Evolutionary conservation across 345 rosid species (phyloP), one percentile per base, ranked within the genome.

Genomic region (Salix exigua): DNA sequence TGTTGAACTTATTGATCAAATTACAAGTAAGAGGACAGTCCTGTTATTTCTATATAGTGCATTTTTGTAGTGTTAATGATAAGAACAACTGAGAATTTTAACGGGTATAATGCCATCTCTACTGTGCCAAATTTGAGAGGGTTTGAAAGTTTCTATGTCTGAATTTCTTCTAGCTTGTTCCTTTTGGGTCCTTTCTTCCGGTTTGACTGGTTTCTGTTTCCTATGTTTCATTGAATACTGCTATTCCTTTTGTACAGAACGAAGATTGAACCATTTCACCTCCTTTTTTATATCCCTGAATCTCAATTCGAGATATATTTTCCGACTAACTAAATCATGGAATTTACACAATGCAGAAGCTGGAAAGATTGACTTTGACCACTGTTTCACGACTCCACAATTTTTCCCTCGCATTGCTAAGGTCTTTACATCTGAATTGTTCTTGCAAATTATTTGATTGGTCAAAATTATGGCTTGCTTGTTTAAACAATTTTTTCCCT

Each of bases 311-410:
- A 28, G 31, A 23, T 68, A 31, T 17, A 23, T 42, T 48, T 46
- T 64, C 17, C 42, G 23, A 60, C 8, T 37, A 68, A 79, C 44
- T 61, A 30, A 31, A 48, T 74, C 65, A 66, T 6, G 28, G 51
- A 37, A 62, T 72, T 30, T 50, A 65, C 73, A 75, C 78, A 60
- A 37, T 86, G 87, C 90, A 96, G 99, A 88, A 68, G 82, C 87
- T 25, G 94, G 94, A 70, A 96, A 92, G 87, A 75, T 96, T 71
- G 90, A 91, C 76, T 89, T 91, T 69, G 97, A 93, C 74, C 89
- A 87, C 80, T 96, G 98, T 79, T 91, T 84, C 78, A 83, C 99
- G 73, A 93, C 97, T 68, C 92, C 88, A 14, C 84, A 84, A 78
- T 80, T 92, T 79, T 91, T 87, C 92, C 94, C 87, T n/a, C 89